Evolutionary conservation across 31 red algal genomes (phyloP), one percentile per base, ranked within the genome.

Genomic region (Endocladia muricata): DNA sequence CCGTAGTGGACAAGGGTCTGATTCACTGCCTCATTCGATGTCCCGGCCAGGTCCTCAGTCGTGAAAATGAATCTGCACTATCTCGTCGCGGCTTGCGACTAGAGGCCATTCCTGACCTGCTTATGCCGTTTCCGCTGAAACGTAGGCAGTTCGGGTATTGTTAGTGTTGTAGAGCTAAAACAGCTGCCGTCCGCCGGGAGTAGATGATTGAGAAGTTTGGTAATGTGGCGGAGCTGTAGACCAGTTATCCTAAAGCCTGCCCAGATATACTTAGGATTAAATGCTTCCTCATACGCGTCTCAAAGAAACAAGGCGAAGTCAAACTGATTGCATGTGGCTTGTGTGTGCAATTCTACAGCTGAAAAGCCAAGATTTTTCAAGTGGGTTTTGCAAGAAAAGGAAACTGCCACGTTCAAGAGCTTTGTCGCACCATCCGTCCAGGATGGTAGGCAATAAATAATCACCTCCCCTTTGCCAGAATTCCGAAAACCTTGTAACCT

Each of bases 341-440:
- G 58, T 8, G 8, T 63, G 19, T 49, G 44, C 11, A 19, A 13
- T 8, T 19, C 44, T 13, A 19, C 44, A 49, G 19, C 19, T 8
- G 44, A 49, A 19, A 25, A 61, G 19, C 36, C 41, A 9, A 70
- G 15, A 70, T 70, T 42, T 4, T 40, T 70, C 29, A 70, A 36
- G 25, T 41, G 15, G 5, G 8, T 42, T 25, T 70, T 70, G 15
- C 36, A 41, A 40, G 65, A 36, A 13, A 8, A 35, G 30, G 13
- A 70, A 7, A 70, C n/a, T n/a, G n/a, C 30, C n/a, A 70, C 30
- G 25, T 70, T 36, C 17, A 70, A 25, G 15, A 36, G 65, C 65
- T 70, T 26, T 41, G 65, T 70, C 9, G 37, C 15, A n/a, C 65
- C 34, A 40, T 6, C n/a, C 7, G 65, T 70, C 13, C 41, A 36